phyloP scores from a whole-genome alignment of 345 rosid species.

The Odontarrhena argentea region DNA sequence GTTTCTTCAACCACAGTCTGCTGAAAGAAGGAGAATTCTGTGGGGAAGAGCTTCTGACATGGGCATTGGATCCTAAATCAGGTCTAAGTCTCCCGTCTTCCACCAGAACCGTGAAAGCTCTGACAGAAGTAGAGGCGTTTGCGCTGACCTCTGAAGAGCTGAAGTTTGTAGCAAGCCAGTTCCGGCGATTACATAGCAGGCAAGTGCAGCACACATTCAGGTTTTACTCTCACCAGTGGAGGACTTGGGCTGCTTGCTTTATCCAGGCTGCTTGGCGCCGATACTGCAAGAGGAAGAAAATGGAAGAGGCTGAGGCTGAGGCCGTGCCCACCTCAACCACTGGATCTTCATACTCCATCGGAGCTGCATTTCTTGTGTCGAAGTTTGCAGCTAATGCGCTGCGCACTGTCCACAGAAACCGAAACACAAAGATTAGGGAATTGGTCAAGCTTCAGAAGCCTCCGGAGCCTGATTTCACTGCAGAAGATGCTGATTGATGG shows the following conservation, averaged over 20 bases:
- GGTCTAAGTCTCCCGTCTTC: slow-evolving; percentile 84
- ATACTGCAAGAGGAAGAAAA: slow-evolving; percentile 72
- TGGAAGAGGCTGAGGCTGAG: slow-evolving; percentile 58
- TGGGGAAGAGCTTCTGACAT: slow-evolving; percentile 94
- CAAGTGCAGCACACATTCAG: slow-evolving; percentile 97
- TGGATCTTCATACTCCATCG: slow-evolving; percentile 46
- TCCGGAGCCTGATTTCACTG: slow-evolving; percentile 87
- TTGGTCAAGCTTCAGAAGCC: slow-evolving; percentile 84
- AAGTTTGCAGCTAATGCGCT: slow-evolving; percentile 88
- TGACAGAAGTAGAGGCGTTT: slow-evolving; percentile 54
- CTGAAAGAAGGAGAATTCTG: slow-evolving; percentile 92
- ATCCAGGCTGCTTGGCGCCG: slow-evolving; percentile 96
- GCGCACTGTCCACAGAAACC: slow-evolving; percentile 75
- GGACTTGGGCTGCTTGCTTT: slow-evolving; percentile 99
- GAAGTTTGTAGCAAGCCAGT: slow-evolving; percentile 43
- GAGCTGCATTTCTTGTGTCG: slow-evolving; percentile 82
- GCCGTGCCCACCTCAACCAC: slow-evolving; percentile 33
- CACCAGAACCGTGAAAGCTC: slow-evolving; percentile 83
- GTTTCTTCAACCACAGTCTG: slow-evolving; percentile 76
- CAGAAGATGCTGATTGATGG: slow-evolving; percentile 52
- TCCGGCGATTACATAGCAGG: slow-evolving; percentile 46
- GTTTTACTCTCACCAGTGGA: slow-evolving; percentile 95
- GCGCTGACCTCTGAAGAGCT: slow-evolving; percentile 67
- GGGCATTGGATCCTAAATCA: slow-evolving; percentile 95
- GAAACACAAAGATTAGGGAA: slow-evolving; percentile 64